Conservation (phyloP, 495 filamentous ascomycete genomes). For the Zalerion maritima region DNA sequence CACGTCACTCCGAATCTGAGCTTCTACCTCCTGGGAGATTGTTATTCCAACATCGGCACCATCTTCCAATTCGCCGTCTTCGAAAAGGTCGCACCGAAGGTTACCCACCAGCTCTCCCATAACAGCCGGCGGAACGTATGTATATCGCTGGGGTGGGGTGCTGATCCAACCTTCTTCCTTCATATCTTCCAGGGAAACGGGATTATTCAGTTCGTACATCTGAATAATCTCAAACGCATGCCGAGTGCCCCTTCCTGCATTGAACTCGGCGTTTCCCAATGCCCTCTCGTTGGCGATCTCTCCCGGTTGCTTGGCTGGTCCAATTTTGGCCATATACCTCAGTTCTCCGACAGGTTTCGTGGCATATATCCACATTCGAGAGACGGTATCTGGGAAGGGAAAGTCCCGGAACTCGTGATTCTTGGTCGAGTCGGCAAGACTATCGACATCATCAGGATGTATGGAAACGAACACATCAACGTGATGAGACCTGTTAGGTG, state of each 20-base stretch:
- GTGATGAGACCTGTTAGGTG: slow-evolving; percentile 26
- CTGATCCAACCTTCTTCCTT: slow-evolving; percentile 26
- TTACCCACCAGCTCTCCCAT: slow-evolving; percentile 32
- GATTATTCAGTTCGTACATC: slow-evolving; percentile 37
- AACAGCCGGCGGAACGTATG: slow-evolving; percentile 28
- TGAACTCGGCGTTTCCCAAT: slow-evolving; percentile 33
- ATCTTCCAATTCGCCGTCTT: slow-evolving; percentile 9
- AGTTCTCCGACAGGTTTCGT: slow-evolving; percentile 23
- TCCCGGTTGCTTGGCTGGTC: slow-evolving; percentile 23
- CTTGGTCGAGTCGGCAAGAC: slow-evolving; percentile 23
- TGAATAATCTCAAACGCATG: slow-evolving; percentile 34
- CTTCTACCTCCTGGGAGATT: slow-evolving; percentile 30
- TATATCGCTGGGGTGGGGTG: slow-evolving; percentile 21
- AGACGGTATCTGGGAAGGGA: slow-evolving; percentile 23
- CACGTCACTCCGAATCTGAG: slow-evolving; percentile 30
- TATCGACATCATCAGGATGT: slow-evolving; percentile 20
- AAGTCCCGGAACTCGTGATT: slow-evolving; percentile 32
- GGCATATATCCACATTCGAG: slow-evolving; percentile 34
- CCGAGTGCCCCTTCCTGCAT: slow-evolving; percentile 18
- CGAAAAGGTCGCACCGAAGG: slow-evolving; percentile 25
- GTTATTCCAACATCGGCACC: slow-evolving; percentile 8
- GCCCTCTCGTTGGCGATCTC: slow-evolving; percentile 24
- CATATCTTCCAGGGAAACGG: slow-evolving; percentile 26
- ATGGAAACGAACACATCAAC: slow-evolving; percentile 35
- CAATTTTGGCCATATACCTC: slow-evolving; percentile 34